These are phyloP conservation scores for Crithidia sp. DNA, from an alignment of 208 protist genomes.

Conservation along the genomic window DNA sequence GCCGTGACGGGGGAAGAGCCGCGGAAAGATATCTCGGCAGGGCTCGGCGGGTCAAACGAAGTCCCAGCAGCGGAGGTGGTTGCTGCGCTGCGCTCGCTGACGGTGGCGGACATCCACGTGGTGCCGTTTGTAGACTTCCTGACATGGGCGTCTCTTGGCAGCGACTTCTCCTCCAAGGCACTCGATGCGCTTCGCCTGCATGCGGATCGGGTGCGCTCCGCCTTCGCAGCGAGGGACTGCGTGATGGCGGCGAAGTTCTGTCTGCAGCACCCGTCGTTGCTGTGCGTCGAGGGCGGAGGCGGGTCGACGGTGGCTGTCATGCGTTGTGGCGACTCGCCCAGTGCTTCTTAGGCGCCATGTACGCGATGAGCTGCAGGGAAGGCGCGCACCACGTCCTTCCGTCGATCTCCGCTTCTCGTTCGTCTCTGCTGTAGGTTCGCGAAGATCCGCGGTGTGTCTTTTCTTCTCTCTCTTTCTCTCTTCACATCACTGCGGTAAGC, in stretches of 20 bases:
- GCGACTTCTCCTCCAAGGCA: slow-evolving; percentile 19
- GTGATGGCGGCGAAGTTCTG: slow-evolving; percentile 31
- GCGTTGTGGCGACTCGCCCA: neutral
- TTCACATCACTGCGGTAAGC: too few relatives aligned
- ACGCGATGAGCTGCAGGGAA: neutral
- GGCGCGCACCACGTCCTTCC: too few relatives aligned
- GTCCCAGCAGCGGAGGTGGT: neutral
- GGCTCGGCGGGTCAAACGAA: too few relatives aligned
- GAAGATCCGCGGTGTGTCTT: too few relatives aligned
- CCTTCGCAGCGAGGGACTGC: slow-evolving; percentile 9
- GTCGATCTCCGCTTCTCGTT: too few relatives aligned
- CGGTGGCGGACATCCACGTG: slow-evolving; percentile 7
- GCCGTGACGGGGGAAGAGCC: neutral
- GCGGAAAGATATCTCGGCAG: neutral
- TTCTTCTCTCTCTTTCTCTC: too few relatives aligned
- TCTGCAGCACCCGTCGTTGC: slow-evolving; percentile 10
- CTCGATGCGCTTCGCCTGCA: slow-evolving; percentile 3
- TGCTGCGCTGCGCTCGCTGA: slow-evolving; percentile 12
- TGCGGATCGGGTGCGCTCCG: neutral
- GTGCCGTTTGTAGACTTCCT: slow-evolving; percentile 33
- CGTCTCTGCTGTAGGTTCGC: too few relatives aligned
- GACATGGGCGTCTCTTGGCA: slow-evolving; percentile 25
- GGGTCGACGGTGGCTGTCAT: slow-evolving; percentile 24
- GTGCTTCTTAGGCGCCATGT: neutral
- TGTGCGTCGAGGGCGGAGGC: slow-evolving; percentile 25